Evolutionary conservation across 1,139 yeast species (phyloP), one percentile per base, ranked within the genome.

Genomic region (Protomyces pachydermus): DNA sequence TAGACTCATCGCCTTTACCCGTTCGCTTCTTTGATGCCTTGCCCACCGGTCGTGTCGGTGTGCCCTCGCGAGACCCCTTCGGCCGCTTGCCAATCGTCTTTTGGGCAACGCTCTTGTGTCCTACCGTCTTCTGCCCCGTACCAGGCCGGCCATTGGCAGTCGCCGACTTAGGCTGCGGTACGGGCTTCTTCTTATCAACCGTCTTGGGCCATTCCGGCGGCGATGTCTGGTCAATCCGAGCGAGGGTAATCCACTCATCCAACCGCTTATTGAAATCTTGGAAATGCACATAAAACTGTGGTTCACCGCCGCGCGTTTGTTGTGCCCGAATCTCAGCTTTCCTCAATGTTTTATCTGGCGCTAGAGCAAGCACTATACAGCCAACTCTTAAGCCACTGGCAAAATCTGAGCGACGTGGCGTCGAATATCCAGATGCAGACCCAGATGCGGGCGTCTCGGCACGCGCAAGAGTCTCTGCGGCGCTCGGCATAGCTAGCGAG

Each of bases 241-340:
- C 85, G 4, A 83, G 80, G 16, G 82, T 79, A 5, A 93, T 84
- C 98, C 98, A 93, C 74, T 93, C 98, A 77, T 93, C 99, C 70
- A 93, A 80, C 74, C 93, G 86, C 74, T 93, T 93, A 77, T 93
- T 93, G 78, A 87, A 93, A 71, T 91, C 97, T 66, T 85, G 90
- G 75, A 91, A 93, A 75, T 93, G 99, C 34, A 93, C 97, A 74
- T 95, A 93, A 74, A 86, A 91, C 68, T 84, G 89, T 46, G 85
- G 83, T 66, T 87, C 83, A 5, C 93, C 91, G 73, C 90, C 87
- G 71, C 89, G 84, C 58, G 82, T 75, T 69, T 88, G 91, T 61
- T 84, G 82, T 46, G 93, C 91, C 60, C 95, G 78, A 52, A 93
- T 84, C 73, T 93, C 98, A 0, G 98, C 97, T 54, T 85, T 74